Evolutionary conservation across 2,329 filamentous ascomycete species (phyloP).

Genomic region (Fusarium praegraminearum): DNA sequence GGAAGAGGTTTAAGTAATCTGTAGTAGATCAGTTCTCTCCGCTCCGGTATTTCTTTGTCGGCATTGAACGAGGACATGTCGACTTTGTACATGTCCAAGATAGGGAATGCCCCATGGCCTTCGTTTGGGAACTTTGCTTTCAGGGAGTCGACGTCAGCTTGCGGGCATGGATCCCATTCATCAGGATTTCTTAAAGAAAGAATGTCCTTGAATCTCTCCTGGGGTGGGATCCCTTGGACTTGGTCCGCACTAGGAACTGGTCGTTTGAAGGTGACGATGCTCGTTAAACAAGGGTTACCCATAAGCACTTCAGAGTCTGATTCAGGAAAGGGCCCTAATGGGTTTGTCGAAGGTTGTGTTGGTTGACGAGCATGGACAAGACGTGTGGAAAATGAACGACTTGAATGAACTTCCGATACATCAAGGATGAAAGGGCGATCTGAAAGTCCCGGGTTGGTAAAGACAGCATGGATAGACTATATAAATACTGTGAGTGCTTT

Average conservation of each 20-base stretch:
- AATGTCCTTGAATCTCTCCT: conserved; percentile 58
- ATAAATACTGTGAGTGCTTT: not conserved
- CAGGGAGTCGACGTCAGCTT: conserved; percentile 59
- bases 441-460: conserved; percentile 60
- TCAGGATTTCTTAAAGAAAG: conserved; percentile 53
- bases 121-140: conserved; percentile 53
- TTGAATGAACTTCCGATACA: conserved; percentile 58
- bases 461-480: conserved; percentile 68
- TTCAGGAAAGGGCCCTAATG: conserved; percentile 53
- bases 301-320: conserved; percentile 56
- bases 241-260: conserved; percentile 53
- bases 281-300: conserved; percentile 61
- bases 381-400: conserved; percentile 62
- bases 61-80: conserved; percentile 62
- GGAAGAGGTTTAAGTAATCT: conserved; percentile 60
- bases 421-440: conserved; percentile 67
- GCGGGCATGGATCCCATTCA: conserved; percentile 61
- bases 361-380: conserved; percentile 64
- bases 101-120: conserved; percentile 60
- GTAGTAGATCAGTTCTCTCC: conserved; percentile 63
- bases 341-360: conserved; percentile 53
- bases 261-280: conserved; percentile 65
- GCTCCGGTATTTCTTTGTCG: conserved; percentile 56
- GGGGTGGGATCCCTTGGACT: conserved; percentile 56
- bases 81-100: conserved; percentile 67